Base-by-base conservation (phyloP, 1,139 yeast genomes). In the Insectozyma bohioensis region DNA sequence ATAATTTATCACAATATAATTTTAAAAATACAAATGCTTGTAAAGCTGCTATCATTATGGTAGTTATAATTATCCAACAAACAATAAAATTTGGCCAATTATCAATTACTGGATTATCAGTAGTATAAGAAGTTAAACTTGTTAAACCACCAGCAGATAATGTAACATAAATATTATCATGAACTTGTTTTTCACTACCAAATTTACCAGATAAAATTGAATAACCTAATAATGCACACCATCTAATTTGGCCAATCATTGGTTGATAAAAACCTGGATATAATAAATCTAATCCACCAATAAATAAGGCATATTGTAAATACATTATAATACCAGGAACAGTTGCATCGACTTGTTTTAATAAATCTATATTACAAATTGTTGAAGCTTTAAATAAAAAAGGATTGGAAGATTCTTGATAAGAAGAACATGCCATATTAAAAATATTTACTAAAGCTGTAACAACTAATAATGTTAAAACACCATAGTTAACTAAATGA, bases 181-280 rank as follows among this genome's bases (percentile, higher is more conserved):
- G 13, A 6, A 15, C 6, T 9, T 24, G 15, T 7, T 12, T 12
- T 9, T 13, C 13, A n/a, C 11, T 12, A 12, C 12, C 5, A 6
- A 10, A 5, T n/a, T 16, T 7, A 4, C 26, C 21, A 6, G 24
- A 21, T 11, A 59, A 30, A 3, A 60, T 20, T 6, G 50, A 39
- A 33, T 58, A 49, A 2, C 72, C 70, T 20, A 68, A 39, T 4
- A 68, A 44, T 4, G 64, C 59, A 50, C 64, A 52, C 73, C 72
- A 59, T 30, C 58, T 47, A 28, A 61, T 48, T 40, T 52, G 54
- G 20, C 58, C 63, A 39, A 79, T 54, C 9, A 76, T 54, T 0
- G 85, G 85, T 45, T 75, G 83, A 40, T 69, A 75, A 47, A 75
- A 80, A 0, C 85, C 85, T 0, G 90, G 88, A 45, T 76, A 82